These are phyloP conservation scores for Tetraselmis chui DNA, from an alignment of 139 green algal genomes.

Conservation along the genomic window DNA sequence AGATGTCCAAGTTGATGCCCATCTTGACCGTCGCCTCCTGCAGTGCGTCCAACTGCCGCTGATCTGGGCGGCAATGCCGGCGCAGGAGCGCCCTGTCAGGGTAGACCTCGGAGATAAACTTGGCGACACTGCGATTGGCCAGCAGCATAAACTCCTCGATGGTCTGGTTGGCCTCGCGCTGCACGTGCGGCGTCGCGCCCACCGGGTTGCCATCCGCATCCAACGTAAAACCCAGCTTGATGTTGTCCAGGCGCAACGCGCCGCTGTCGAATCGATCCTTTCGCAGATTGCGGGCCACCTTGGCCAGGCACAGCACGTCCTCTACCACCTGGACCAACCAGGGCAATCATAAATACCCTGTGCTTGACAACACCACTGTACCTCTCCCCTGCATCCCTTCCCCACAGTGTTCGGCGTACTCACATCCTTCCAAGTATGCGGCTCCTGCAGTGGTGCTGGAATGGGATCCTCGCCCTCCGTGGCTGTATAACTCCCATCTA, in stretches of 20 bases:
- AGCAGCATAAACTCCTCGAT: slow-evolving; percentile 99
- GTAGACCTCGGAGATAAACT: slow-evolving; percentile 58
- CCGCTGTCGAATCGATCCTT: slow-evolving; percentile 40
- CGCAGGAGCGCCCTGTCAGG: slow-evolving; percentile 64
- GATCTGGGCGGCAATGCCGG: slow-evolving; percentile 51
- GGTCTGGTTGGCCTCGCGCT: slow-evolving; percentile 76
- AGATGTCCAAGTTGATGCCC: slow-evolving; percentile 46
- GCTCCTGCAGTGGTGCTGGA: slow-evolving; percentile 33
- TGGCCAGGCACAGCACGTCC: slow-evolving; percentile 60
- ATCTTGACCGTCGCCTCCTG: slow-evolving; percentile 21
- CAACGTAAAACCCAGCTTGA: slow-evolving; percentile 66
- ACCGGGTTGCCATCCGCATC: slow-evolving; percentile 66
- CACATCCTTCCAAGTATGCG: slow-evolving; percentile 60
- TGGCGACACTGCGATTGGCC: slow-evolving; percentile 83
- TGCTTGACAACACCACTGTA: neutral
- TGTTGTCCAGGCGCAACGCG: slow-evolving; percentile 74
- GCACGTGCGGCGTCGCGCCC: slow-evolving; percentile 30
- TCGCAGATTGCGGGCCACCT: slow-evolving; percentile 51
- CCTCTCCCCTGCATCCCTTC: neutral
- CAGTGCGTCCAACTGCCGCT: slow-evolving; percentile 54
- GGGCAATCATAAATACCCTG: neutral
- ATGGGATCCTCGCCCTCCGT: slow-evolving; percentile 12
- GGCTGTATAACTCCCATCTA: slow-evolving; percentile 58
- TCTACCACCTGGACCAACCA: slow-evolving; percentile 43
- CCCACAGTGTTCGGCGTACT: too few relatives aligned